Conservation (phyloP, 257 asterid genomes). For the Scutellaria baicalensis region DNA sequence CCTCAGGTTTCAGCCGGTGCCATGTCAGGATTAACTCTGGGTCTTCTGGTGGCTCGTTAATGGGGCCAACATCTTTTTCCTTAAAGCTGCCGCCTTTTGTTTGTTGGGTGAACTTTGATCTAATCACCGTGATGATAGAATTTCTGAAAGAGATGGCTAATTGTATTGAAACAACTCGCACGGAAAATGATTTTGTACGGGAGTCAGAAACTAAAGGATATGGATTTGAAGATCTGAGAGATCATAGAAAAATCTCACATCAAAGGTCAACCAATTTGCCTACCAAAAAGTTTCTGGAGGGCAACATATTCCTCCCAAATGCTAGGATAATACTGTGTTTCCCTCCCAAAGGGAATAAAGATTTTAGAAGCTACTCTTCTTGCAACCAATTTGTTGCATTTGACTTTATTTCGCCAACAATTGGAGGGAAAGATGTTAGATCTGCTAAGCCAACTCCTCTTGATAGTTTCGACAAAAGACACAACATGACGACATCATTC, state of each 20-base stretch:
- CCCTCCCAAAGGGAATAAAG: conserved; percentile 36
- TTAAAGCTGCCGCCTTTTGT: conserved; percentile 66
- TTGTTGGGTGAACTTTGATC: conserved; percentile 69
- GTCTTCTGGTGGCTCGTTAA: conserved; percentile 41
- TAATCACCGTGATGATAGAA: conserved; percentile 28
- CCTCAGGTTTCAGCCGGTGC: conserved; percentile 53
- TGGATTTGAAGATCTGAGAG: conserved; percentile 23
- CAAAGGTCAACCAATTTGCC: conserved; percentile 25
- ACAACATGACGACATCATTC: conserved; percentile 30
- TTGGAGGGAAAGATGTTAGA: conserved; percentile 31
- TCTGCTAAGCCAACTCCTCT: conserved; percentile 31
- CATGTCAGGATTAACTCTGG: conserved; percentile 42
- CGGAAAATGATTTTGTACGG: conserved; percentile 11
- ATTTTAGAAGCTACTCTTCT: conserved; percentile 44
- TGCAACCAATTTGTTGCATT: conserved; percentile 69
- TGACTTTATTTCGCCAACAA: conserved; percentile 45
- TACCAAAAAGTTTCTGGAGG: conserved; percentile 34
- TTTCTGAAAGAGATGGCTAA: conserved; percentile 45
- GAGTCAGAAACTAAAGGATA: conserved; percentile 19
- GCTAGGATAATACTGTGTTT: conserved; percentile 76
- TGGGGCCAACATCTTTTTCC: conserved; percentile 60
- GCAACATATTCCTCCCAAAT: conserved; percentile 55
- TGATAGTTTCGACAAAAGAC: conserved; percentile 36
- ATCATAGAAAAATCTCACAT: conserved; percentile 25
- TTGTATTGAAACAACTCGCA: conserved; percentile 28